These are phyloP conservation scores for Chaetomiaceae sp. DNA, from an alignment of 2,329 filamentous ascomycete species.

Conservation along the genomic window DNA sequence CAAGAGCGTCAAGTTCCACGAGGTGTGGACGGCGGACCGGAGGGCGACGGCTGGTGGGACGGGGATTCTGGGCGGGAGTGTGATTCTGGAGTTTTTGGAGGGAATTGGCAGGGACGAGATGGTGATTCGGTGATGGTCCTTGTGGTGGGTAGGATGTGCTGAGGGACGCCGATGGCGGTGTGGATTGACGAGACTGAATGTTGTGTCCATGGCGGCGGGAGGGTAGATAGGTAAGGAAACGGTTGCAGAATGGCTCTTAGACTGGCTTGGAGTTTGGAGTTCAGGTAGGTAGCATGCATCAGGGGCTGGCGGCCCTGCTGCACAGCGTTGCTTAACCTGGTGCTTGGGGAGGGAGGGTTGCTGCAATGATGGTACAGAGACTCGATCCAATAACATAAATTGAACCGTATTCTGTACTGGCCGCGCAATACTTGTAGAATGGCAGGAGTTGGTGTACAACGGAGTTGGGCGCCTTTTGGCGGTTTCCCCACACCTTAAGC, in stretches of 20 bases:
- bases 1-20: conserved; percentile 89
- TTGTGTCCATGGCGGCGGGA: no score
- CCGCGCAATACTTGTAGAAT: no score
- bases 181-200: neutral
- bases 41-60: conserved; percentile 46
- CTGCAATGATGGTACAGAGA: neutral
- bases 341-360: neutral
- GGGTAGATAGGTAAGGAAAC: no score
- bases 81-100: conserved; percentile 76
- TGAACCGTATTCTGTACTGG: conserved; percentile 1
- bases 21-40: conserved; percentile 71
- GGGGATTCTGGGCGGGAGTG: conserved; percentile 70
- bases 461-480: no score
- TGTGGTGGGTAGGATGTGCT: neutral
- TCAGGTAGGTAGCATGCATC: neutral
- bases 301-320: neutral
- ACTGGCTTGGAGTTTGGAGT: neutral
- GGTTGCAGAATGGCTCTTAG: neutral
- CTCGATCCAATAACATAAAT: conserved; percentile 1
- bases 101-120: conserved; percentile 70
- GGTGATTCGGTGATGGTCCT: conserved; percentile 61
- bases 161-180: neutral
- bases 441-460: no score
- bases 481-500: no score
- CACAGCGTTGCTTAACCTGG: conserved; percentile 10